These are phyloP conservation scores for Sarocladium brachiariae DNA, from an alignment of 2,329 filamentous ascomycete species.

Conservation along the genomic window DNA sequence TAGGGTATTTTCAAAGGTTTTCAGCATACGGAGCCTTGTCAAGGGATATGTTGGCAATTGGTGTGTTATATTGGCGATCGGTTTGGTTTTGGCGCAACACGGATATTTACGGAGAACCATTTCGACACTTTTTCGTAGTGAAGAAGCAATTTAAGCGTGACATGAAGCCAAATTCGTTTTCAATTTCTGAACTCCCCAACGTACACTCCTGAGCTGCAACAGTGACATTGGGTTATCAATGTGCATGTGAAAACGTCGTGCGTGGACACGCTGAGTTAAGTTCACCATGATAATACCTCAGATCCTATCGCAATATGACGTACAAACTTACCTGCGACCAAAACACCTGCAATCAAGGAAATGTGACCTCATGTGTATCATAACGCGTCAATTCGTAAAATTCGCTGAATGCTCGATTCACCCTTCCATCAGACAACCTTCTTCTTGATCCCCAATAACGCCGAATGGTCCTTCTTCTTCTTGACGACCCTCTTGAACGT, in stretches of 20 bases:
- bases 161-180: too few relatives aligned
- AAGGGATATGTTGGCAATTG: background rate
- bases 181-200: too few relatives aligned
- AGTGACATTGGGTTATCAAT: too few relatives aligned
- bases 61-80: background rate
- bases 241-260: too few relatives aligned
- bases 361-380: too few relatives aligned
- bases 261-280: too few relatives aligned
- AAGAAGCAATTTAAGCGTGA: background rate
- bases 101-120: too few relatives aligned
- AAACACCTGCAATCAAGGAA: too few relatives aligned
- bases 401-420: background rate
- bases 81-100: background rate
- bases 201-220: background rate
- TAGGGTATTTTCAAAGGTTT: background rate
- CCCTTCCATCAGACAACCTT: constrained; percentile 37
- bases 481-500: constrained; percentile 72
- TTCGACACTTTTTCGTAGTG: too few relatives aligned
- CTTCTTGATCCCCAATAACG: constrained; percentile 80
- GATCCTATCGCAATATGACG: too few relatives aligned
- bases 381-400: background rate
- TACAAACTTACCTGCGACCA: too few relatives aligned
- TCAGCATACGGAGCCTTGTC: constrained; percentile 6
- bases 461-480: constrained; percentile 77
- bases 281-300: too few relatives aligned